Conservation (phyloP, 495 filamentous ascomycete genomes). For the Aspergillus carlsbadensis region DNA sequence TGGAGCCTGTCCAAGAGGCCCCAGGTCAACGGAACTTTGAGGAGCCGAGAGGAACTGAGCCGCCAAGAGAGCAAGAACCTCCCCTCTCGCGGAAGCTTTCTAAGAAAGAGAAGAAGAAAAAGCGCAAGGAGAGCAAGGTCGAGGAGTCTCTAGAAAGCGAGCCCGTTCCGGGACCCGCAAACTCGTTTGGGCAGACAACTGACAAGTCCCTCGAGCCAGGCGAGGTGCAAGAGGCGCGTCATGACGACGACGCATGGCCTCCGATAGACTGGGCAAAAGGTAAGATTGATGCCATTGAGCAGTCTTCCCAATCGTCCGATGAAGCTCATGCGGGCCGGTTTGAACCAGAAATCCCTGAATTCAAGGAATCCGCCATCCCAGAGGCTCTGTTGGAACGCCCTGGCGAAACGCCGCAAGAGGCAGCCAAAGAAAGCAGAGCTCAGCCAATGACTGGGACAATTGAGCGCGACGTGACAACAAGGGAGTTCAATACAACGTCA, state of each 20-base stretch:
- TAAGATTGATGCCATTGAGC: slow-evolving; percentile 26
- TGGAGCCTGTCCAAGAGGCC: neutral
- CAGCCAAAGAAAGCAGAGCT: slow-evolving; percentile 22
- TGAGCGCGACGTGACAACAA: slow-evolving; percentile 17
- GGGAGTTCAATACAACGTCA: neutral
- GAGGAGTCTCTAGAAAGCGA: slow-evolving; percentile 15
- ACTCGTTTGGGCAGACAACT: neutral
- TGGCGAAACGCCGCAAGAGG: slow-evolving; percentile 11
- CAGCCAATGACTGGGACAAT: slow-evolving; percentile 17
- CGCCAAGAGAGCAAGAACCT: slow-evolving; percentile 10
- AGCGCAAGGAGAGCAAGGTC: slow-evolving; percentile 16
- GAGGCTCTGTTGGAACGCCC: slow-evolving; percentile 24
- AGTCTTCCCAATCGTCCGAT: slow-evolving; percentile 24
- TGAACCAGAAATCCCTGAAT: slow-evolving; percentile 37
- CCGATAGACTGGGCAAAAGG: slow-evolving; percentile 39
- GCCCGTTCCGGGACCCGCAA: neutral
- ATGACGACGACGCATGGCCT: slow-evolving; percentile 35
- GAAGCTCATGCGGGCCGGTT: slow-evolving; percentile 26
- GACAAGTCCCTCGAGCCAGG: neutral
- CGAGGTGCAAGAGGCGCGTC: slow-evolving; percentile 18
- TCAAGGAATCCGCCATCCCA: slow-evolving; percentile 31
- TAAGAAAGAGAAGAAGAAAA: slow-evolving; percentile 30
- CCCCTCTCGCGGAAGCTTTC: slow-evolving; percentile 7
- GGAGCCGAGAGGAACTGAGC: neutral
- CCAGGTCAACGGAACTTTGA: neutral